Base-by-base conservation (phyloP, 129 eudicot species). In the Tagetes erecta region DNA sequence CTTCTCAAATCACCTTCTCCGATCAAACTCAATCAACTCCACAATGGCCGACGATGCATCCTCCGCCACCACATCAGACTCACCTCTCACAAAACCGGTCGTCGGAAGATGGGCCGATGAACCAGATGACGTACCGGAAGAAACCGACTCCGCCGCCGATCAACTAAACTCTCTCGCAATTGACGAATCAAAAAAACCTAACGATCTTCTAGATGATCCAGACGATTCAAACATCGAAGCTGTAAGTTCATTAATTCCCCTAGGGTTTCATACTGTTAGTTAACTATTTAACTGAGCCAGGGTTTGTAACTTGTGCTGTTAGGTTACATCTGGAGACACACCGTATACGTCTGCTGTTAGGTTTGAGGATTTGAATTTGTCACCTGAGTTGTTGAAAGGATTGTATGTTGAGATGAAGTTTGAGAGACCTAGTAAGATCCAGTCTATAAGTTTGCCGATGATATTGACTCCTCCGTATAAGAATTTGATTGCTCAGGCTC, bases 341-440 rank as follows among this genome's bases (percentile, higher is more conserved):
- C 92, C 89, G 14, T 92, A 92, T 62, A 79, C 83, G 5, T 92
- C 97, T 14, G 97, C 89, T 0, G 87, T 85, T 78, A 83, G 70
- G 34, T 92, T 92, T 67, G 97, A 91, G 75, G 97, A 91, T 39
- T 78, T 92, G 81, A 80, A 76, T 49, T 53, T 92, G 3, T 85
- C 97, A 6, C 78, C 82, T 8, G 93, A 89, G 53, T 72, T 92
- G 52, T 55, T 92, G 46, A 87, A 92, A 82, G 97, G 97, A 31
- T 80, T 89, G 4, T 92, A 92, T 66, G 87, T 87, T 13, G 91
- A 83, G 85, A 92, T 92, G 96, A 83, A 86, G 77, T 92, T 92
- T 79, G 91, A 89, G 69, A 85, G 87, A 78, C 97, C 97, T 9
- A 92, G 97, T 77, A 92, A 89, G 86, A 92, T 92, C 45, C 97